Evolutionary conservation across 345 rosid species (phyloP), one percentile per base, ranked within the genome.

Genomic region (Linum usitatissimum): DNA sequence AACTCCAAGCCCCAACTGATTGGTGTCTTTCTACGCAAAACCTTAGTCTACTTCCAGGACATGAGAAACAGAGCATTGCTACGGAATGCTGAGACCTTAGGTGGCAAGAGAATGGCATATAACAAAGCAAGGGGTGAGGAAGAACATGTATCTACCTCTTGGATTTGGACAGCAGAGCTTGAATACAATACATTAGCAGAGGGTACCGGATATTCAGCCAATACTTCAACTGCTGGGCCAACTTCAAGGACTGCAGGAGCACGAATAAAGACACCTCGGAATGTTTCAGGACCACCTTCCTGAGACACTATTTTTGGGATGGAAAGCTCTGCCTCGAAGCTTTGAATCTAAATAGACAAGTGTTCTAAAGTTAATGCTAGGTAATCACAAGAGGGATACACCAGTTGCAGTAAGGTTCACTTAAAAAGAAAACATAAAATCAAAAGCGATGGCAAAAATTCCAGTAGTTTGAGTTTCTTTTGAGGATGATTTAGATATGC

Each of bases 161-260:
- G 84, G 49, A 85, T 82, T 75, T 87, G 80, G 56, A 85, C 91
- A 13, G 85, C 82, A 34, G 96, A 79, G 77, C 89, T 83, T 42
- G 90, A 88, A 78, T 78, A 84, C 61, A 86, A 76, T 66, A 76
- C 86, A 63, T 84, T 83, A 68, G 84, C 79, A 57, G 80, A 83
- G 9, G 81, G 81, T 31, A 86, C 77, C 15, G 86, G 88, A 76
- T 76, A 90, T 63, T 79, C 83, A 3, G 94, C 99, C 64, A 93
- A 76, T 66, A 90, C 97, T 76, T 90, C 86, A 65, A 93, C 97
- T 49, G 71, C 88, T 56, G 87, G 87, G 34, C 96, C 94, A 4
- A 80, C 88, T 64, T 87, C 94, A 45, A 90, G 78, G 61, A 93
- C 72, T 13, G 99, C 97, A 54, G 99, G 97, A 75, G 99, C 95